Percentiles rank a stretch among this genome's conserved stretches.
Conservation (phyloP, 202 grass and related monocot species). For the Zoysia matrella region DNA sequence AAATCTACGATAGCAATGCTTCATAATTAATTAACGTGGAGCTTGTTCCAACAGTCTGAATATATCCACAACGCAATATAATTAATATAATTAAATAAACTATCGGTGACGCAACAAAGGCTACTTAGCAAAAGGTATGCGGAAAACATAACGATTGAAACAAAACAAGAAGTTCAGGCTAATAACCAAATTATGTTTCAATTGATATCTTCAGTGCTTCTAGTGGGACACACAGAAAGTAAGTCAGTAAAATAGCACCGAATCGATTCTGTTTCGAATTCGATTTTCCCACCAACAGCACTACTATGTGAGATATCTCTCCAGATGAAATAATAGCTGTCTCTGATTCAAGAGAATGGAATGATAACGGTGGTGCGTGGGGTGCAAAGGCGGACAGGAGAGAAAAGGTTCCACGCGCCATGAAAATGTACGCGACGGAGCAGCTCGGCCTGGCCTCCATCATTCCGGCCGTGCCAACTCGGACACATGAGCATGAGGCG, state of each 20-base stretch:
- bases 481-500: constrained; percentile 1
- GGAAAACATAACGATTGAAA: background rate
- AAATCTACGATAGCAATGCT: background rate
- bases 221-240: background rate
- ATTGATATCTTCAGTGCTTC: background rate
- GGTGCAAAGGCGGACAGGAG: constrained; percentile 12
- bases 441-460: background rate
- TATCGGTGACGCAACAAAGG: too few relatives aligned
- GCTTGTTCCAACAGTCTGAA: too few relatives aligned
- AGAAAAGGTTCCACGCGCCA: constrained; percentile 36
- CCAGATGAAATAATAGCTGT: background rate
- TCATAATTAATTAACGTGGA: too few relatives aligned
- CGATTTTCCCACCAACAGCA: background rate
- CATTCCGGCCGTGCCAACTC: constrained; percentile 25
- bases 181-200: background rate
- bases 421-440: constrained; percentile 34
- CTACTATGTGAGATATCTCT: background rate
- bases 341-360: background rate
- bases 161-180: background rate
- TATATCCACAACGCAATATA: too few relatives aligned
- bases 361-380: constrained; percentile 5
- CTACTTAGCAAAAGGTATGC: background rate
- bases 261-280: background rate
- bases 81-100: too few relatives aligned
- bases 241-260: too few relatives aligned